A percentile compares a stretch with the other conserved stretches of the same genome.
phyloP scores from a whole-genome alignment of 1,284 basidiomycete species.

The Moesziomyces globuligerus region DNA sequence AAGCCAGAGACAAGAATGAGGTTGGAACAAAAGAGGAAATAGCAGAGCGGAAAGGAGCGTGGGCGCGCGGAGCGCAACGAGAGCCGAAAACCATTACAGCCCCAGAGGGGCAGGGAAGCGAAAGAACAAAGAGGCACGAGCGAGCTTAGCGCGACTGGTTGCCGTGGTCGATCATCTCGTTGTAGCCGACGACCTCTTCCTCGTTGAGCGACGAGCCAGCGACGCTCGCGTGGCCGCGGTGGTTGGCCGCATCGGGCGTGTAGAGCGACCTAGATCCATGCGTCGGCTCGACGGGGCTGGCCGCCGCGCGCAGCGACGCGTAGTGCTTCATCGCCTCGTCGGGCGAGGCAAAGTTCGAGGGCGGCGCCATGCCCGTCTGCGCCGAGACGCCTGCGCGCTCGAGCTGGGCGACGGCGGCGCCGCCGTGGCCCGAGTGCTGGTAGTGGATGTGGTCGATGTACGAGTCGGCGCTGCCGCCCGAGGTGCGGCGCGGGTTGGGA shows the following conservation, averaged over 20 bases:
- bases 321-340: conserved; percentile 63
- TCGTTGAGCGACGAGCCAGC: conserved; percentile 60
- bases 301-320: conserved; percentile 51
- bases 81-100: conserved; percentile 1
- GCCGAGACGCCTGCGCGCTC: conserved; percentile 8
- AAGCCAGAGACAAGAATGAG: neutral
- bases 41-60: conserved; percentile 3
- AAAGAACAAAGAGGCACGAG: neutral
- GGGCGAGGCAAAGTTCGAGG: conserved; percentile 53
- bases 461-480: conserved; percentile 21
- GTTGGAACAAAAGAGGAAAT: neutral
- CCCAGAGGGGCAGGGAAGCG: neutral
- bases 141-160: conserved; percentile 39
- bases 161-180: conserved; percentile 60
- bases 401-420: conserved; percentile 1
- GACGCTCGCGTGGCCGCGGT: conserved; percentile 44
- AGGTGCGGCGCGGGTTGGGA: conserved; percentile 13
- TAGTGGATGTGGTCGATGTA: conserved; percentile 54
- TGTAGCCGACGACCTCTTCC: conserved; percentile 64
- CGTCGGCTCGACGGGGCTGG: conserved; percentile 10
- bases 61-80: neutral
- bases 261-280: conserved; percentile 51
- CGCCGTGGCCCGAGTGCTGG: conserved; percentile 12
- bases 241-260: conserved; percentile 46
- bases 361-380: conserved; percentile 60